Evolutionary conservation across 257 asterid species (phyloP).

Genomic region (Ajuga chamaepitys): DNA sequence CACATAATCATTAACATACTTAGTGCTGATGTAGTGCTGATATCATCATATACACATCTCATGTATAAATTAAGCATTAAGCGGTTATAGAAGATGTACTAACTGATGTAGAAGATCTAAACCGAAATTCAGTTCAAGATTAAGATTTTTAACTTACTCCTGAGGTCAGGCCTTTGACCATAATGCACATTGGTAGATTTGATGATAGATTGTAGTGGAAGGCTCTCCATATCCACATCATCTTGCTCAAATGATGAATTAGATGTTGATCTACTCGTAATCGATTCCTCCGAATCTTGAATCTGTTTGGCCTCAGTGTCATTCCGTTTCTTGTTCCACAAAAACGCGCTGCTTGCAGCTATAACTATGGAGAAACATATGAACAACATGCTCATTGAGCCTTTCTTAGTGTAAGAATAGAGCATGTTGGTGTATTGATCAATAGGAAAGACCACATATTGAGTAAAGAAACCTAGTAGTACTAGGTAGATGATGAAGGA

Average conservation of each 20-base stretch:
- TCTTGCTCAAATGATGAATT: slow-evolving; percentile 19
- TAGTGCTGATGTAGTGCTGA: too few relatives aligned
- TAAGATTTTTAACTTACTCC: slow-evolving; percentile 39
- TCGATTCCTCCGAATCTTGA: slow-evolving; percentile 40
- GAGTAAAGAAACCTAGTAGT: slow-evolving; percentile 55
- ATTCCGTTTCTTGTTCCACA: slow-evolving; percentile 83
- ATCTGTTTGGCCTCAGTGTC: slow-evolving; percentile 47
- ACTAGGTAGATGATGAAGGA: slow-evolving; percentile 64
- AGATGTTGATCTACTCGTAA: slow-evolving; percentile 10
- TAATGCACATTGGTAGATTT: slow-evolving; percentile 56
- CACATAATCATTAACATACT: too few relatives aligned
- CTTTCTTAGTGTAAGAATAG: slow-evolving; percentile 58
- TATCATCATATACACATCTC: too few relatives aligned
- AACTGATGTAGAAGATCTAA: too few relatives aligned
- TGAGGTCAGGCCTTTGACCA: slow-evolving; percentile 74
- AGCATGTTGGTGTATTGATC: slow-evolving; percentile 54
- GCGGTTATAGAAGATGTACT: too few relatives aligned
- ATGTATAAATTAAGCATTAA: too few relatives aligned
- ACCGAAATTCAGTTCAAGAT: too few relatives aligned
- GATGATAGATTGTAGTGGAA: slow-evolving; percentile 49
- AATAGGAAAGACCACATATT: slow-evolving; percentile 64
- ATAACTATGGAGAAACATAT: slow-evolving; percentile 48
- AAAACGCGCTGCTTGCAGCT: slow-evolving; percentile 50
- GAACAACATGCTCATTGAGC: slow-evolving; percentile 49
- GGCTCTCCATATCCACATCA: slow-evolving; percentile 69